Evolutionary conservation across 2,329 filamentous ascomycete genomes (phyloP).

Genomic region (Paecilomyces dactylethromorphus): DNA sequence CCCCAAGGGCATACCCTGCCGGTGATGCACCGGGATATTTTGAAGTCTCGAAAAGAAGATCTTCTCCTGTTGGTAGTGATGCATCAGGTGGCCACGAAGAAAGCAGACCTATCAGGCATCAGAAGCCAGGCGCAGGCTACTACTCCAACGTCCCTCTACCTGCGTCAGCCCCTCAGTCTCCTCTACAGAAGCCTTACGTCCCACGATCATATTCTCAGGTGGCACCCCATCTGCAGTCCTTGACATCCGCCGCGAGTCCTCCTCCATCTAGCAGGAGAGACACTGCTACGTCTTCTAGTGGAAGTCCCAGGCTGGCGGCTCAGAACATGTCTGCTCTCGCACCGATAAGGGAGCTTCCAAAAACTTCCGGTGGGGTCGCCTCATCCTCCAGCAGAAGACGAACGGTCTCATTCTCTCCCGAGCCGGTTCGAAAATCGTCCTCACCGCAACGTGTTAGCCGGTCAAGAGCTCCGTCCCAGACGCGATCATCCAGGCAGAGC

Average conservation of each 20-base stretch:
- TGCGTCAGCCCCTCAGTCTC: conserved; percentile 4
- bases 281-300: not conserved
- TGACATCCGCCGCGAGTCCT: not conserved
- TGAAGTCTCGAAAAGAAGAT: conserved; percentile 8
- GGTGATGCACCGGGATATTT: conserved; percentile 11
- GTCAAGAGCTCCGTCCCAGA: not conserved
- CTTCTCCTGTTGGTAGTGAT: not conserved
- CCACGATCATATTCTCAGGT: not conserved
- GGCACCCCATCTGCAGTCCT: not conserved
- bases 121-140: not conserved
- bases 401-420: not conserved
- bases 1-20: not conserved
- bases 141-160: conserved; percentile 5
- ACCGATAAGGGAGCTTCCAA: not conserved
- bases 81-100: not conserved
- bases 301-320: not conserved
- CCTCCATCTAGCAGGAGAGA: not conserved
- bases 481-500: conserved; percentile 1
- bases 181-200: not conserved
- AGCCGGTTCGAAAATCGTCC: not conserved
- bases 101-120: not conserved
- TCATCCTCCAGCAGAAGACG: not conserved
- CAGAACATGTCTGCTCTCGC: not conserved
- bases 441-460: not conserved
- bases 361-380: not conserved